Conservation (phyloP, 2,329 filamentous ascomycete genomes). For the Microcyclosporella mali region DNA sequence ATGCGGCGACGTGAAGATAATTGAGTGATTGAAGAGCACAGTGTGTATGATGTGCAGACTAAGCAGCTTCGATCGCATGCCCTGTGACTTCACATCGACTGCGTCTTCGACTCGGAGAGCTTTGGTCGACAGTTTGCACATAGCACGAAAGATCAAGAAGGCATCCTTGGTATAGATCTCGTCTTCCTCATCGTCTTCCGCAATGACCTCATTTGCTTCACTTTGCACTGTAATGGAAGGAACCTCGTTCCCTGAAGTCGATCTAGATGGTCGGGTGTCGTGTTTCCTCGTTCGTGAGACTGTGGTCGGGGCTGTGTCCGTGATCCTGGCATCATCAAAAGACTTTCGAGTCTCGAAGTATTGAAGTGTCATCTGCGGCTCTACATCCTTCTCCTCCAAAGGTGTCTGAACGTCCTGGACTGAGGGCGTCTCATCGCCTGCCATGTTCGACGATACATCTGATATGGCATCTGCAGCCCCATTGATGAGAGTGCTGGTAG, state of each 20-base stretch:
- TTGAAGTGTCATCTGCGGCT: conserved; percentile 58
- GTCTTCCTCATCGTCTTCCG: conserved; percentile 74
- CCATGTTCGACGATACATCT: conserved; percentile 23
- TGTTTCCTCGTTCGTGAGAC: conserved; percentile 52
- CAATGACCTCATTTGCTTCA: conserved; percentile 45
- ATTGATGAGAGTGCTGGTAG: conserved; percentile 38
- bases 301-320: conserved; percentile 61
- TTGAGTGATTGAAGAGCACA: conserved; percentile 86
- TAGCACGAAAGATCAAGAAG: conserved; percentile 92
- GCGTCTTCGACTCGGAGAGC: conserved; percentile 82
- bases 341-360: conserved; percentile 63
- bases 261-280: conserved; percentile 28
- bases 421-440: conserved; percentile 23
- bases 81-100: conserved; percentile 84
- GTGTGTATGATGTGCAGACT: conserved; percentile 94
- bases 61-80: conserved; percentile 94
- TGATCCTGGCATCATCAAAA: conserved; percentile 60
- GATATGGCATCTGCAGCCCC: conserved; percentile 23
- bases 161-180: conserved; percentile 96
- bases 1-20: conserved; percentile 82
- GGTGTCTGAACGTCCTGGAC: conserved; percentile 36
- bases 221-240: conserved; percentile 32
- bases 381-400: conserved; percentile 41
- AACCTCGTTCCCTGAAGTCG: conserved; percentile 41
- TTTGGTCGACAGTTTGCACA: conserved; percentile 96